Evolutionary conservation across 1,284 basidiomycete genomes (phyloP), one percentile per base, ranked within the genome.

Genomic region (Ceratobasidium sp.): DNA sequence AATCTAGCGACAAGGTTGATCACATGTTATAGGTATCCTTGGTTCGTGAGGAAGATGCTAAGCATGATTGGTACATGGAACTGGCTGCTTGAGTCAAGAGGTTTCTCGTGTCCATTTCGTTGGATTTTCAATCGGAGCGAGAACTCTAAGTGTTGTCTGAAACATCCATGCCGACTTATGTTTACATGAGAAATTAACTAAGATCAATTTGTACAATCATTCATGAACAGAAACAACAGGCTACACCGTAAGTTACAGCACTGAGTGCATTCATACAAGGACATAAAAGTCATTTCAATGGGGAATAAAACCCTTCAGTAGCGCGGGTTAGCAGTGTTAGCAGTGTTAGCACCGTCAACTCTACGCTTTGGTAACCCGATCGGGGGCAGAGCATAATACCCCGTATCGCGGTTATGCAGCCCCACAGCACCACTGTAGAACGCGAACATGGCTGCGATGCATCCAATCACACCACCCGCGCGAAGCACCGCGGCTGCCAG

Each of bases 381-480:
- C 43, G 76, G 40, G 46, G 77, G 77, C 19, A 70, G 46, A 34
- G 43, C 25, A 44, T 76, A 74, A 69, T 77, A 80, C 17, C 73
- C 65, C 17, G 74, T 76, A 56, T 89, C 88, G 25, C 85, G 85
- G 29, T 85, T 85, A 68, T 92, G 86, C 65, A 93, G 82, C 76
- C 92, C 89, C 29, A 87, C 87, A 22, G 89, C 83, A 57, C 88
- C 92, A 67, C 87, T 86, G 81, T 93, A 93, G 85, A 89, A 93
- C n/a, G 91, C 92, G 80, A 92, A 82, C 78, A 89, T 82, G 0
- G 91, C 91, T 22, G 92, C 91, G 73, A 91, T 78, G 76, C 91
- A 86, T 40, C 95, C 95, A 44, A 95, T 83, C 0, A 84, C 89
- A 71, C 95, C 95, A 64, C 94, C 95, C 1, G 91, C 92, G 80